phyloP scores from a whole-genome alignment of 805 yeast genomes.

The Sugiyamaella qingdaonensis region DNA sequence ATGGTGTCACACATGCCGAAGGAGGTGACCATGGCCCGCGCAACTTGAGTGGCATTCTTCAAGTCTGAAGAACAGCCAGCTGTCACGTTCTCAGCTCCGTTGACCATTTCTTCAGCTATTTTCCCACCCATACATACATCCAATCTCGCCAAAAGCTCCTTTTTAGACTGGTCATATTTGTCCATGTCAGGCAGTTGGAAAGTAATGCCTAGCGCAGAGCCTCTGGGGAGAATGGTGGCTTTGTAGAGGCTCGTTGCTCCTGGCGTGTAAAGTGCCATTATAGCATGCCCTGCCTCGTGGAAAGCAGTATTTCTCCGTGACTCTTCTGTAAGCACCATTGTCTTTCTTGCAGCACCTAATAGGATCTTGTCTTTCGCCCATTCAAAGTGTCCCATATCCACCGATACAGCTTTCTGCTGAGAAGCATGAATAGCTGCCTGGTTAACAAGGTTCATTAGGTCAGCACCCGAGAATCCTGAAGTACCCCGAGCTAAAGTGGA shows the following conservation, averaged over 20 bases:
- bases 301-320: conserved; percentile 90
- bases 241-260: conserved; percentile 95
- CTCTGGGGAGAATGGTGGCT: conserved; percentile 95
- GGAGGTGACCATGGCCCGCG: conserved; percentile 93
- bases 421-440: conserved; percentile 98
- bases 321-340: conserved; percentile 97
- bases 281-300: conserved; percentile 99
- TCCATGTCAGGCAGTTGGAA: conserved; percentile 98
- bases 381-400: conserved; percentile 87
- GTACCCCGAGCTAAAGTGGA: conserved; percentile 92
- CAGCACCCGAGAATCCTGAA: conserved; percentile 98
- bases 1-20: conserved; percentile 94
- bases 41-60: conserved; percentile 83
- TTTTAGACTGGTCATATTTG: conserved; percentile 86
- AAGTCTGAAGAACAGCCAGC: conserved; percentile 94
- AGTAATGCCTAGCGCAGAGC: conserved; percentile 93
- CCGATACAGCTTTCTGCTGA: conserved; percentile 84
- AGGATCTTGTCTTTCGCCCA: conserved; percentile 99
- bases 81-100: conserved; percentile 89
- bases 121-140: conserved; percentile 99
- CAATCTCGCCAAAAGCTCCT: conserved; percentile 82
- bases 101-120: conserved; percentile 89
- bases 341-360: conserved; percentile 96
- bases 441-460: conserved; percentile 88
- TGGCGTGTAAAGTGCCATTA: conserved; percentile 90